These are phyloP conservation scores for Cetraspora pellucida DNA, from an alignment of 192 early-diverging fungal genomes.

Conservation along the genomic window DNA sequence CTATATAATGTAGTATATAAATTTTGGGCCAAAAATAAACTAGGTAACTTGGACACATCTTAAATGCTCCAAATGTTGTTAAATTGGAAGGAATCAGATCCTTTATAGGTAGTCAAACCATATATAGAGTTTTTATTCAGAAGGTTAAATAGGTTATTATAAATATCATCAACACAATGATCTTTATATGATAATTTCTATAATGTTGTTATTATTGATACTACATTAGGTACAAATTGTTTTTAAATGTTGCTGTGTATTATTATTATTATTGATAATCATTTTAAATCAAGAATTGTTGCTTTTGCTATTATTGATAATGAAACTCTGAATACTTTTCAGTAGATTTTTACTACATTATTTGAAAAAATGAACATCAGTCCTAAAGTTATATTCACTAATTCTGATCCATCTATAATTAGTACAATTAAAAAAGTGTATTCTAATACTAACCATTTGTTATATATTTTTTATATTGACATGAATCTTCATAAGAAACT, in stretches of 20 bases:
- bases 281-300: conserved; percentile 11
- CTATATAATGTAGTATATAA: too few relatives aligned
- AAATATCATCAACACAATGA: too few relatives aligned
- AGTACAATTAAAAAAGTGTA: neutral
- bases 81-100: too few relatives aligned
- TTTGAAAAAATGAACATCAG: neutral
- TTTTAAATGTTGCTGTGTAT: neutral
- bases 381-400: neutral
- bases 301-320: neutral
- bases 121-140: too few relatives aligned
- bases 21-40: too few relatives aligned
- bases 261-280: neutral
- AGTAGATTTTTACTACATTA: neutral
- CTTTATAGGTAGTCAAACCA: too few relatives aligned
- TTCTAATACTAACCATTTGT: neutral
- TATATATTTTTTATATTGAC: neutral
- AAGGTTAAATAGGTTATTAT: too few relatives aligned
- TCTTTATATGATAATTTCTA: too few relatives aligned
- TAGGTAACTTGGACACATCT: too few relatives aligned
- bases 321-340: neutral
- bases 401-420: neutral
- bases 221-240: too few relatives aligned
- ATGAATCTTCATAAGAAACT: neutral
- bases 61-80: too few relatives aligned
- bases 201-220: too few relatives aligned